phyloP scores from a whole-genome alignment of 1,139 yeast genomes.

The Candida dubliniensis region DNA sequence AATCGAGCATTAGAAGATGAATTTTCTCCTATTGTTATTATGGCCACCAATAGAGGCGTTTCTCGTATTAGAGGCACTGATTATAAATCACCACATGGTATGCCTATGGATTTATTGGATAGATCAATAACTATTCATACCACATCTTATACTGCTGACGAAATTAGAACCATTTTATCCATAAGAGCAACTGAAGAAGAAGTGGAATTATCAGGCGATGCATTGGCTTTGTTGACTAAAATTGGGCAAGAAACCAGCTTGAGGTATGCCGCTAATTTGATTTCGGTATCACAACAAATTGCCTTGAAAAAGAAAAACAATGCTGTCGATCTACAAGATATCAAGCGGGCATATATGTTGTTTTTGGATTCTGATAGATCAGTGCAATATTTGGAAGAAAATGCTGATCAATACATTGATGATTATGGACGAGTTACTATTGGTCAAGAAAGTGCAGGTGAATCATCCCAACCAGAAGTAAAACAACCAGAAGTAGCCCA shows the following conservation, averaged over 20 bases:
- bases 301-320: constrained; percentile 76
- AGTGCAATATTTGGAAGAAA: constrained; percentile 74
- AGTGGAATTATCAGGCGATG: constrained; percentile 80
- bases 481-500: constrained; percentile 10
- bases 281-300: constrained; percentile 84
- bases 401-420: constrained; percentile 66
- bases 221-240: constrained; percentile 84
- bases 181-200: constrained; percentile 98
- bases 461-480: constrained; percentile 11
- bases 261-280: constrained; percentile 89
- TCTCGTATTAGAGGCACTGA: constrained; percentile 90
- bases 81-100: constrained; percentile 94
- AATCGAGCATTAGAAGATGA: constrained; percentile 97
- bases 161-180: constrained; percentile 78
- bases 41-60: constrained; percentile 98
- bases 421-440: constrained; percentile 66
- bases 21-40: constrained; percentile 92
- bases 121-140: constrained; percentile 93
- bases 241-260: constrained; percentile 91
- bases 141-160: constrained; percentile 70
- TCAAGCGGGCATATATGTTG: constrained; percentile 82
- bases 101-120: constrained; percentile 92
- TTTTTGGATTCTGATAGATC: constrained; percentile 88
- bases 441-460: constrained; percentile 24
- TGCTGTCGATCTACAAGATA: constrained; percentile 74